phyloP scores from a whole-genome alignment of 2,329 filamentous ascomycete genomes.

The Microascus cirrosus region DNA sequence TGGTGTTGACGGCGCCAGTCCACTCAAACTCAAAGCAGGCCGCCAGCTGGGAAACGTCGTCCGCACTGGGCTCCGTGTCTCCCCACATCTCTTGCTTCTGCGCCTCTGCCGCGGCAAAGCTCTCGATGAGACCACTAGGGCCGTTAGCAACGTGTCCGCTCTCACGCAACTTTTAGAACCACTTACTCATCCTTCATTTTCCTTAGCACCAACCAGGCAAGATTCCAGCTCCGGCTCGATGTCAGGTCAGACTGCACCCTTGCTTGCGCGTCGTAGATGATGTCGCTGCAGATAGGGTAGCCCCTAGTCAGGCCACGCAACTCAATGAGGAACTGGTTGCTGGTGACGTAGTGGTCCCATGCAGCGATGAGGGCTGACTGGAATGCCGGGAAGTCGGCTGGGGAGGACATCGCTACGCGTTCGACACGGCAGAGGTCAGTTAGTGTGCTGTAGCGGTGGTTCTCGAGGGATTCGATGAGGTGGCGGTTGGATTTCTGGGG shows the following conservation, averaged over 20 bases:
- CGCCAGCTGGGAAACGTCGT: conserved; percentile 47
- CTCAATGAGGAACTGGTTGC: conserved; percentile 57
- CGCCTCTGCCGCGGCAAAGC: conserved; percentile 51
- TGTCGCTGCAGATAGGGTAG: conserved; percentile 56
- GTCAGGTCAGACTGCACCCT: conserved; percentile 53
- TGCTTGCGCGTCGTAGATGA: conserved; percentile 53
- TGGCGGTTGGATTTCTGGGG: conserved; percentile 24
- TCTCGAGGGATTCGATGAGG: conserved; percentile 51
- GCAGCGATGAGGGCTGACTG: conserved; percentile 56
- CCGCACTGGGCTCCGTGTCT: conserved; percentile 38
- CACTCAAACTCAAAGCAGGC: conserved; percentile 56
- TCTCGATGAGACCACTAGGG: conserved; percentile 36
- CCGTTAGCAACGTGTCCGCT: too few relatives aligned
- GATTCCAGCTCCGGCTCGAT: conserved; percentile 34
- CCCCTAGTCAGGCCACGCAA: conserved; percentile 54
- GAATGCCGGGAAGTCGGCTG: conserved; percentile 46
- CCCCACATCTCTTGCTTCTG: conserved; percentile 61
- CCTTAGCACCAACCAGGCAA: too few relatives aligned
- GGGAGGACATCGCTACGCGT: conserved; percentile 50
- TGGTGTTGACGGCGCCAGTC: conserved; percentile 50
- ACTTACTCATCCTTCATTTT: too few relatives aligned
- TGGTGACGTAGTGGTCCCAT: conserved; percentile 62
- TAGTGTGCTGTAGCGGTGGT: conserved; percentile 62
- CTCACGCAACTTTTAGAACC: too few relatives aligned
- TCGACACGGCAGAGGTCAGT: conserved; percentile 64